Evolutionary conservation across 2,329 filamentous ascomycete species (phyloP), one percentile per base, ranked within the genome.

Genomic region (Xylariaceae sp.): DNA sequence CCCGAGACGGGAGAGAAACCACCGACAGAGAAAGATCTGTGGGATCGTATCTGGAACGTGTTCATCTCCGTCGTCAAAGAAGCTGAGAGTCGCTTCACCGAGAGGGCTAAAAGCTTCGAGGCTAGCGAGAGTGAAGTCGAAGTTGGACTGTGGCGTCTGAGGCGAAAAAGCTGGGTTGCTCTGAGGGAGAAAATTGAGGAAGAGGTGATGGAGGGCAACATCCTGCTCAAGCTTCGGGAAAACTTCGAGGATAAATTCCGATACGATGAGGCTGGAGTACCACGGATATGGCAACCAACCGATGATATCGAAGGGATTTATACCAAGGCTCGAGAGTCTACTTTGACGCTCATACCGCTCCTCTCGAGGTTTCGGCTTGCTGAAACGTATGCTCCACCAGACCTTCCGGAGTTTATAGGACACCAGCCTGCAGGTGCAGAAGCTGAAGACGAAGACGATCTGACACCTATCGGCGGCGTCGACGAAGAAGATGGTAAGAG

Each of bases 211-310:
- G 93, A 97, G 68, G 91, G 91, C 56, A 98, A 97, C 60, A 82
- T 98, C 40, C 72, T 97, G 26, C 74, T 97, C 53, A 98, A 98
- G 72, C 79, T 98, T 38, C 82, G 93, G 28, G 93, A 98, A 65
- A 97, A 96, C 69, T 98, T 98, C 53, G 93, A 98, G 67, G 93
- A 98, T 70, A 96, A 95, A 67, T 98, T 98, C 78, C 85, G 93
- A 50, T 98, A 98, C 57, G 93, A 98, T 57, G 90, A 96, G 45
- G 82, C 83, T 6, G 93, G 93, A 19, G 93, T 98, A 4, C 93
- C 93, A 4, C 79, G 93, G 45, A 95, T 98, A 65, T 98, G 93
- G 93, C 83, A 90, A 18, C 93, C 93, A 2, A 90, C 85, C 2
- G 93, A 98, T 61, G 93, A 98, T 60, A 98, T 98, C 47, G 93